These are phyloP conservation scores for Agastache rugosa DNA, from an alignment of 257 asterid species.

Conservation along the genomic window DNA sequence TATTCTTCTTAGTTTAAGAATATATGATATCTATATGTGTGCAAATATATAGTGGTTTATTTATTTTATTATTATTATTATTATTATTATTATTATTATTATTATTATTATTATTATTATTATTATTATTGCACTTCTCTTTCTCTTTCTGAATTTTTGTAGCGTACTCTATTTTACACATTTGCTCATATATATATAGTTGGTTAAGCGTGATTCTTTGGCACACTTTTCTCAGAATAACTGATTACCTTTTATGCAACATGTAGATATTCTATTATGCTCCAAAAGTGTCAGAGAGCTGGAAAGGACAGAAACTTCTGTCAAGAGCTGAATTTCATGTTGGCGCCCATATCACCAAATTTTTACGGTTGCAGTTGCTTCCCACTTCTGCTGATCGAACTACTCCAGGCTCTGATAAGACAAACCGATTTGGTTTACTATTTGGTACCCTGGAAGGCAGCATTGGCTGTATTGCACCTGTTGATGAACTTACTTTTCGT, in stretches of 20 bases:
- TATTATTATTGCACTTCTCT: background rate
- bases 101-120: background rate
- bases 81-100: background rate
- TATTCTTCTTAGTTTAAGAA: background rate
- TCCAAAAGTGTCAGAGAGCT: constrained; percentile 90
- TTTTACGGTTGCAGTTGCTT: constrained; percentile 86
- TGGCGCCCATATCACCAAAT: constrained; percentile 90
- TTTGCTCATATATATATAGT: background rate
- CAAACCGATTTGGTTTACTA: constrained; percentile 86
- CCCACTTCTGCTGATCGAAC: constrained; percentile 75
- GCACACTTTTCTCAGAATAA: constrained; percentile 6
- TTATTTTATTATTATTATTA: background rate
- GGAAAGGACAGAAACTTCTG: constrained; percentile 98
- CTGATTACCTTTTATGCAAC: constrained; percentile 31
- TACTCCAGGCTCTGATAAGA: constrained; percentile 80
- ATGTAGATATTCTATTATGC: constrained; percentile 87
- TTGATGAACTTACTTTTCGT: constrained; percentile 93
- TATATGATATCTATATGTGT: background rate
- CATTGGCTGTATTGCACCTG: constrained; percentile 95
- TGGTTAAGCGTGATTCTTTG: constrained; percentile 16
- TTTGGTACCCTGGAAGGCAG: constrained; percentile 95
- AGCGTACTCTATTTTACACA: background rate
- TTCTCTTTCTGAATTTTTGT: background rate
- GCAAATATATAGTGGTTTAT: background rate
- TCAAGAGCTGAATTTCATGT: constrained; percentile 97